Percentiles rank a stretch among this genome's conserved stretches.
Evolutionary conservation across 371 early-diverging fungal species (phyloP).

Genomic region (Mucor sp.): DNA sequence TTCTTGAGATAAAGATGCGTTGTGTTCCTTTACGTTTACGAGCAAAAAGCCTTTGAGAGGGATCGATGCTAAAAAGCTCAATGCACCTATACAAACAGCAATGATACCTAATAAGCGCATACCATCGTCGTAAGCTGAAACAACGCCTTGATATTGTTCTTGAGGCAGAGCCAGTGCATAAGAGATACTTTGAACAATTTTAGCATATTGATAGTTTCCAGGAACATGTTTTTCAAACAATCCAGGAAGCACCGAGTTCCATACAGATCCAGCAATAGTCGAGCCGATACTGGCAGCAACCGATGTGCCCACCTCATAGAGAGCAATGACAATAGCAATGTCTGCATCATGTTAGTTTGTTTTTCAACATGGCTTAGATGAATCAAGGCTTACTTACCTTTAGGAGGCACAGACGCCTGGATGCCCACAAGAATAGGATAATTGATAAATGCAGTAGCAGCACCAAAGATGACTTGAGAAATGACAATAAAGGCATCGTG

Average conservation of each 20-base stretch:
- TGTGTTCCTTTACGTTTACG: background rate
- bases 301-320: slow-evolving; percentile 38
- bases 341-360: slow-evolving; percentile 17
- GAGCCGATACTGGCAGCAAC: slow-evolving; percentile 44
- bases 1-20: background rate
- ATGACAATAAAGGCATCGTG: slow-evolving; percentile 44
- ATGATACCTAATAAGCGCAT: slow-evolving; percentile 44
- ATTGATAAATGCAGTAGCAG: slow-evolving; percentile 46
- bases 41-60: slow-evolving; percentile 5
- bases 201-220: slow-evolving; percentile 30
- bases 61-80: slow-evolving; percentile 9
- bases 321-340: slow-evolving; percentile 42
- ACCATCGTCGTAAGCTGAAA: slow-evolving; percentile 26
- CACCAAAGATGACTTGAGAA: slow-evolving; percentile 47
- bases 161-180: slow-evolving; percentile 19
- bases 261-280: slow-evolving; percentile 48
- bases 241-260: slow-evolving; percentile 46
- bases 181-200: slow-evolving; percentile 14
- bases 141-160: slow-evolving; percentile 19
- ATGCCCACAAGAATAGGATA: slow-evolving; percentile 25
- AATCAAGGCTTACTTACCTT: slow-evolving; percentile 8
- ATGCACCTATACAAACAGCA: slow-evolving; percentile 22
- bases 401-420: slow-evolving; percentile 26
- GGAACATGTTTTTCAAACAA: slow-evolving; percentile 38
- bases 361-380: no score